These are phyloP conservation scores for Papiliotrema terrestris DNA, from an alignment of 1,284 basidiomycete species.

Conservation along the genomic window DNA sequence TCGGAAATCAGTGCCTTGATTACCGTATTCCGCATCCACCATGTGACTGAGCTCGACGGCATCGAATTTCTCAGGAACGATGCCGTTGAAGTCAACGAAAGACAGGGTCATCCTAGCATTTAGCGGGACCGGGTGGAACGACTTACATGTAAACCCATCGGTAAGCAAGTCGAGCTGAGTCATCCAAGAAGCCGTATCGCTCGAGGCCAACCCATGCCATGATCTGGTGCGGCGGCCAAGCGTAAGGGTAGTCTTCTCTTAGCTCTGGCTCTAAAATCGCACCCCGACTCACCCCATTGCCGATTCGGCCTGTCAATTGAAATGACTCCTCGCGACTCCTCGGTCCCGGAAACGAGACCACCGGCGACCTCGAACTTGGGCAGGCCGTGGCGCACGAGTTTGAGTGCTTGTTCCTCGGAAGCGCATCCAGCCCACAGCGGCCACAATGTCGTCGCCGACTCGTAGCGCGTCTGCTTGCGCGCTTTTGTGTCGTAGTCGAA, in stretches of 20 bases:
- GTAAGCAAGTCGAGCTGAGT: constrained; percentile 89
- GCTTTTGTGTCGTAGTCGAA: constrained; percentile 93
- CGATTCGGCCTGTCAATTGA: constrained; percentile 95
- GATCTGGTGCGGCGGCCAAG: constrained; percentile 93
- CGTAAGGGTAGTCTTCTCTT: constrained; percentile 45
- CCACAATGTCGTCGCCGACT: constrained; percentile 94
- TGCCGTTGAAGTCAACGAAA: constrained; percentile 88
- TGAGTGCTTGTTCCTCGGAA: constrained; percentile 88
- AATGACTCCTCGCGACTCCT: constrained; percentile 92
- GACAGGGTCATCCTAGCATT: constrained; percentile 42
- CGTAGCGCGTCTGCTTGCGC: constrained; percentile 87
- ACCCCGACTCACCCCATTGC: constrained; percentile 67
- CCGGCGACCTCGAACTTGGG: constrained; percentile 95
- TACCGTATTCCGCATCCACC: constrained; percentile 97
- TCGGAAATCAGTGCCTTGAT: constrained; percentile 96
- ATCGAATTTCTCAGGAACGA: constrained; percentile 98
- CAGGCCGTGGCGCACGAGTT: constrained; percentile 78
- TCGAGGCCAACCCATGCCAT: constrained; percentile 97
- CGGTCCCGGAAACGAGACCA: constrained; percentile 94
- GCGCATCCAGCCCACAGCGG: constrained; percentile 96
- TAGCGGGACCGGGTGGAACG: background rate
- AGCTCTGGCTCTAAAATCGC: background rate
- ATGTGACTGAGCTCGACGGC: constrained; percentile 91
- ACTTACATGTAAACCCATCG: constrained; percentile 92
- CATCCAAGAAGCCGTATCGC: constrained; percentile 90